Conservation (phyloP, 2,329 filamentous ascomycete species). For the Fusarium albidum region DNA sequence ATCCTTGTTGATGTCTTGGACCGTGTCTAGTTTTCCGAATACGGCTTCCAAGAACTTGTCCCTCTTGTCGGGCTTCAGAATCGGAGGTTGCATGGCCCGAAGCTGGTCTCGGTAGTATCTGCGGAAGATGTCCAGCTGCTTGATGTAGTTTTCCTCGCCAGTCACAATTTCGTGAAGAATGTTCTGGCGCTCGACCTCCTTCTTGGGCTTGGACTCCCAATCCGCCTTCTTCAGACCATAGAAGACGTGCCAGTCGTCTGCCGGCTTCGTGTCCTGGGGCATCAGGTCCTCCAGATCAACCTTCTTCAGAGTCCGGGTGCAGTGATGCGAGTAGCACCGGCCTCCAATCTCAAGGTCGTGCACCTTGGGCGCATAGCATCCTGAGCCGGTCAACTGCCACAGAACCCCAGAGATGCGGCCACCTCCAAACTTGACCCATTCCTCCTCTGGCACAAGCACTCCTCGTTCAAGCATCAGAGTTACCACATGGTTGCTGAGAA, state of each 20-base stretch:
- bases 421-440: slow-evolving; percentile 94
- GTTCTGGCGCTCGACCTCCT: slow-evolving; percentile 93
- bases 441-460: slow-evolving; percentile 86
- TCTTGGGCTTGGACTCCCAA: slow-evolving; percentile 75
- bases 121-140: slow-evolving; percentile 85
- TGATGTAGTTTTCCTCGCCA: slow-evolving; percentile 90
- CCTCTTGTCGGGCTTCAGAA: slow-evolving; percentile 81
- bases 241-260: slow-evolving; percentile 87
- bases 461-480: slow-evolving; percentile 80
- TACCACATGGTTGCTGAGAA: slow-evolving; percentile 79
- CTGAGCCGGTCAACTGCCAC: slow-evolving; percentile 89
- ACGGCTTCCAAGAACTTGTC: slow-evolving; percentile 84
- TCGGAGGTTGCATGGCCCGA: slow-evolving; percentile 74
- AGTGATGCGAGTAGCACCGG: slow-evolving; percentile 93
- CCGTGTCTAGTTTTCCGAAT: slow-evolving; percentile 89
- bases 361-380: slow-evolving; percentile 88
- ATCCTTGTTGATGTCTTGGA: slow-evolving; percentile 92
- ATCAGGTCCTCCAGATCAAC: slow-evolving; percentile 82
- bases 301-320: slow-evolving; percentile 93
- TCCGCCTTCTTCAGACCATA: slow-evolving; percentile 84
- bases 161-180: slow-evolving; percentile 95
- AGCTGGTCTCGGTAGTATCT: slow-evolving; percentile 87
- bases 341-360: slow-evolving; percentile 76
- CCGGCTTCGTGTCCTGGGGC: slow-evolving; percentile 71
- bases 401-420: slow-evolving; percentile 87